Evolutionary conservation across 2,329 filamentous ascomycete genomes (phyloP).

Genomic region (Aspergillus pseudoviridinutans): DNA sequence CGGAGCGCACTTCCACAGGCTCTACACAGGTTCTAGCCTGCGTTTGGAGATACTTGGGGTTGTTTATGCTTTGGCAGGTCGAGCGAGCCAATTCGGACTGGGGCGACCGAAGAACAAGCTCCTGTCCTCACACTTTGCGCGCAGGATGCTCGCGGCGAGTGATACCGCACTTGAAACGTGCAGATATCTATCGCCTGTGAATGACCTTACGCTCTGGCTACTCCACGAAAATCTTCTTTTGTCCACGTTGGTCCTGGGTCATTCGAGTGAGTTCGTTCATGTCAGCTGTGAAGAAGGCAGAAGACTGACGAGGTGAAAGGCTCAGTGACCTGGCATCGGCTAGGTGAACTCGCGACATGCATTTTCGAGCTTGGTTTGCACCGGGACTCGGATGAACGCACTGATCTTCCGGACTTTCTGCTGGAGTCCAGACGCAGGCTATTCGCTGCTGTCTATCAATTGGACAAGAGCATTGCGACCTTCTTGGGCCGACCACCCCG

Average conservation of each 20-base stretch:
- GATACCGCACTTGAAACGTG: slow-evolving; percentile 36
- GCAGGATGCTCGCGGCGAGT: slow-evolving; percentile 29
- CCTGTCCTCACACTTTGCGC: slow-evolving; percentile 14
- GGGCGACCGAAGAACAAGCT: slow-evolving; percentile 10
- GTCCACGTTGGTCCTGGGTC: slow-evolving; percentile 34
- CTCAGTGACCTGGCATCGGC: slow-evolving; percentile 20
- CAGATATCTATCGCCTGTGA: slow-evolving; percentile 35
- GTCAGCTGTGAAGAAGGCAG: too few species aligned
- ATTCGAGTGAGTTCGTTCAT: slow-evolving; percentile 27
- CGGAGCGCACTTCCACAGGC: slow-evolving; percentile 33
- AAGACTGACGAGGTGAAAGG: slow-evolving; percentile 13
- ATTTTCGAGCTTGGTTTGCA: slow-evolving; percentile 26
- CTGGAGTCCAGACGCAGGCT: slow-evolving; percentile 21
- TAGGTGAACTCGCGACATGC: slow-evolving; percentile 24
- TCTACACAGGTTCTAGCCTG: slow-evolving; percentile 36
- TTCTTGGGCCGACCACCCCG: slow-evolving; percentile 25
- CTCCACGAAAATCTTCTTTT: slow-evolving; percentile 34
- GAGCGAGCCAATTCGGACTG: slow-evolving; percentile 19
- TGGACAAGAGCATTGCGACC: slow-evolving; percentile 28
- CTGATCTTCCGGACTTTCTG: slow-evolving; percentile 17
- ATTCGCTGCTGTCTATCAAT: slow-evolving; percentile 24
- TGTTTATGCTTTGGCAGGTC: slow-evolving; percentile 36
- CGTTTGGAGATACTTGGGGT: slow-evolving; percentile 39
- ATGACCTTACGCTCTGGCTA: slow-evolving; percentile 34
- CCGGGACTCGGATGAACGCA: slow-evolving; percentile 15